phyloP scores from a whole-genome alignment of 129 eudicot species.

The Pulicaria dysenterica region DNA sequence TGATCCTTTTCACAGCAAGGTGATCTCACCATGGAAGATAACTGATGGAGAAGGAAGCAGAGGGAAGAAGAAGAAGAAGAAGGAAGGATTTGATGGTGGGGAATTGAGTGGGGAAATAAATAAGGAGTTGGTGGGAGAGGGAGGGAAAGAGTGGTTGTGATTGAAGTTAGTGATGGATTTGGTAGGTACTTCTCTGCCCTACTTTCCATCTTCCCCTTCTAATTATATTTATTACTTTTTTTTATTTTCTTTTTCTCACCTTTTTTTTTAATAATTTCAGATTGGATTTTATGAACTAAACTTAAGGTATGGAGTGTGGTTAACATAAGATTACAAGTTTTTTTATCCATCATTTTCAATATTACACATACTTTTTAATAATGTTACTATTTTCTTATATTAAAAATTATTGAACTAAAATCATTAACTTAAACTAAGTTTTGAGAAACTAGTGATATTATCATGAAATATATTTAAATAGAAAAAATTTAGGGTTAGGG shows the following conservation, averaged over 20 bases:
- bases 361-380: too few relatives aligned
- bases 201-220: conserved; percentile 45
- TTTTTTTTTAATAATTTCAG: neutral
- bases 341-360: too few relatives aligned
- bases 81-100: conserved; percentile 26
- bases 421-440: too few relatives aligned
- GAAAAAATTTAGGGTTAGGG: too few relatives aligned
- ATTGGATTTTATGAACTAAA: neutral
- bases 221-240: conserved; percentile 22
- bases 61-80: neutral
- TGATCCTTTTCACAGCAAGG: conserved; percentile 81
- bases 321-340: too few relatives aligned
- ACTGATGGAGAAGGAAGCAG: neutral
- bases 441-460: too few relatives aligned
- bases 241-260: neutral
- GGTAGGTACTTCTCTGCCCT: conserved; percentile 62
- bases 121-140: conserved; percentile 41
- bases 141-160: conserved; percentile 59
- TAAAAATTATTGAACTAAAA: too few relatives aligned
- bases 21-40: conserved; percentile 69
- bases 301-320: too few relatives aligned
- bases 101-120: conserved; percentile 54
- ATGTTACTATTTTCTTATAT: too few relatives aligned
- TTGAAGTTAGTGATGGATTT: conserved; percentile 71
- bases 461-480: too few relatives aligned